These are phyloP conservation scores for Darksidea phi DNA, from an alignment of 495 filamentous ascomycete genomes.

Conservation along the genomic window DNA sequence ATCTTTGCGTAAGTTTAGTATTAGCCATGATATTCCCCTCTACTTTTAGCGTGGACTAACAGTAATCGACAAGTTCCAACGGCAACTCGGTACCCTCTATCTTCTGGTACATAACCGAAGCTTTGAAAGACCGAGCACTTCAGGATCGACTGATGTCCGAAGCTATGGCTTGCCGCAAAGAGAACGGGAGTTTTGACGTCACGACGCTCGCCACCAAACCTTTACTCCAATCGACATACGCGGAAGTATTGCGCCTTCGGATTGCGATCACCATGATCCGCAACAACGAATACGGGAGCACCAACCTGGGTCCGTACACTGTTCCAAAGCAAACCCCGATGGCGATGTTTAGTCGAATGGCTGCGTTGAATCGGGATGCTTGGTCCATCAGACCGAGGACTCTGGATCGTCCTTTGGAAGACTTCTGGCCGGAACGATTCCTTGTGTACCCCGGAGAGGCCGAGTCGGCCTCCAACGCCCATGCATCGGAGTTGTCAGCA, in stretches of 20 bases:
- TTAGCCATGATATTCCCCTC: not conserved
- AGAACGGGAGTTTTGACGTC: not conserved
- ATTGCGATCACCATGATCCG: not conserved
- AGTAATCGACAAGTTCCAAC: not conserved
- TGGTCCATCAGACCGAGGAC: not conserved
- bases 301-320: not conserved
- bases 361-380: not conserved
- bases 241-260: conserved; percentile 8
- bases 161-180: not conserved
- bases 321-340: not conserved
- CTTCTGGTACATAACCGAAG: conserved; percentile 10
- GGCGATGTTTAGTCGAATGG: not conserved
- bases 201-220: not conserved
- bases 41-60: not conserved
- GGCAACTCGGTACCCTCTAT: conserved; percentile 6
- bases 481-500: not conserved
- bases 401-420: not conserved
- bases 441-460: not conserved
- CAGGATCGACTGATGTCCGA: not conserved
- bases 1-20: conserved; percentile 5
- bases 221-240: conserved; percentile 12
- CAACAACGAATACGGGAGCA: not conserved
- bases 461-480: not conserved
- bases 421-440: conserved; percentile 5
- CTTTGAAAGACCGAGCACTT: not conserved